Percentiles rank a stretch among this genome's conserved stretches.
phyloP scores from a whole-genome alignment of 768 basidiomycete species.

The Dictyophora rubrovolvata region DNA sequence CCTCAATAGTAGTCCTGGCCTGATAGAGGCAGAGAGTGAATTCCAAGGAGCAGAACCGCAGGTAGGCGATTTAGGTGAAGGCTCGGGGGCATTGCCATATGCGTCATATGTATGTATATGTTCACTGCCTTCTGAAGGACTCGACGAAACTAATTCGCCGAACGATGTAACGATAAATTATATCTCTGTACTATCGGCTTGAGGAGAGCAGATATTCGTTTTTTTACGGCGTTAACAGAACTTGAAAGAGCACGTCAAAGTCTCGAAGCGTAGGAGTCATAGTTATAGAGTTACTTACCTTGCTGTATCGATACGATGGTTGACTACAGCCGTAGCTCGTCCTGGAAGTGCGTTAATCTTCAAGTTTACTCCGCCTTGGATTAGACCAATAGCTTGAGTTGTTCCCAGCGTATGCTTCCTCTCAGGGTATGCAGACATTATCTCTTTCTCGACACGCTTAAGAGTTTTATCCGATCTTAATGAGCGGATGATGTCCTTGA shows the following conservation, averaged over 20 bases:
- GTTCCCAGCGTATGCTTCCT: constrained; percentile 47
- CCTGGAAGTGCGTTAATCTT: constrained; percentile 79
- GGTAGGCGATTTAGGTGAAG: constrained; percentile 53
- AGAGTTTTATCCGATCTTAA: constrained; percentile 41
- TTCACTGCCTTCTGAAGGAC: constrained; percentile 27
- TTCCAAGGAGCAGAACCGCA: constrained; percentile 32
- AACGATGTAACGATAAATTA: constrained; percentile 53
- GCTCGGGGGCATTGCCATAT: constrained; percentile 43
- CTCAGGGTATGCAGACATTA: constrained; percentile 24
- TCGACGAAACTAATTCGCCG: constrained; percentile 28
- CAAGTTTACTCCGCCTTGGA: constrained; percentile 40
- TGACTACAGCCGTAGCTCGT: constrained; percentile 54
- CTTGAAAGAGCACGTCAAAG: constrained; percentile 10
- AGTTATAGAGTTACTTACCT: constrained; percentile 30
- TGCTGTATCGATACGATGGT: constrained; percentile 58
- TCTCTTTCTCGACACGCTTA: constrained; percentile 36
- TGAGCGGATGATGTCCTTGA: constrained; percentile 38
- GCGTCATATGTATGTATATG: constrained; percentile 40
- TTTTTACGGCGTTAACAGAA: constrained; percentile 33
- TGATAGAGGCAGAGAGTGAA: constrained; percentile 55
- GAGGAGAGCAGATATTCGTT: constrained; percentile 34
- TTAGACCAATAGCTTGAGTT: constrained; percentile 69
- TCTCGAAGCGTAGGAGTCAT: neutral
- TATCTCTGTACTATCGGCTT: constrained; percentile 36
- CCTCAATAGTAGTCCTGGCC: constrained; percentile 37